Conservation (phyloP, 2,329 filamentous ascomycete genomes). For the Fusarium pseudocircinatum region DNA sequence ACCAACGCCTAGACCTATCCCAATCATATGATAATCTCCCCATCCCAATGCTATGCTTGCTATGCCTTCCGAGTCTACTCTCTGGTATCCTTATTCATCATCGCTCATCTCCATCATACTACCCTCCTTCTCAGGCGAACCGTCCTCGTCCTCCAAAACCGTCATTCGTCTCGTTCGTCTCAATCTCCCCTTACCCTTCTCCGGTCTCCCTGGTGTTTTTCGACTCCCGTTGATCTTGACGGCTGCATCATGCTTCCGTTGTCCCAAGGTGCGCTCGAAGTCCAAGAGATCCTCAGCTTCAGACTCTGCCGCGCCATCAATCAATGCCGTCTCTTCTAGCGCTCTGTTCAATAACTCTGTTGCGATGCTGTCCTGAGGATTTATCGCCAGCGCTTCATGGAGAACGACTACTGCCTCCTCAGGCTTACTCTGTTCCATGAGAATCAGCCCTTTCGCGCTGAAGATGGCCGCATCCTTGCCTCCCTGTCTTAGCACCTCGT, state of each 20-base stretch:
- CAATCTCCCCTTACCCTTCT: constrained; percentile 59
- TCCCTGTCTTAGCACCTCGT: constrained; percentile 84
- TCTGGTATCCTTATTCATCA: constrained; percentile 51
- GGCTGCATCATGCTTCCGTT: constrained; percentile 57
- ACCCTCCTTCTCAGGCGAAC: constrained; percentile 52
- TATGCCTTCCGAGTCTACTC: not conserved
- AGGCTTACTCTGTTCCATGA: constrained; percentile 78
- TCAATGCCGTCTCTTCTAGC: constrained; percentile 67
- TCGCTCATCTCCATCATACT: constrained; percentile 68
- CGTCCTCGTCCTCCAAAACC: constrained; percentile 48
- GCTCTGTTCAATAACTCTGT: constrained; percentile 81
- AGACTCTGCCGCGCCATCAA: constrained; percentile 57
- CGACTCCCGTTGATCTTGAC: constrained; percentile 49
- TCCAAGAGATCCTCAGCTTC: constrained; percentile 57
- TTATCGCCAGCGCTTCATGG: constrained; percentile 84
- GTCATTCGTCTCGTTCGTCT: constrained; percentile 46
- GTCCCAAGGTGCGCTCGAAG: constrained; percentile 63
- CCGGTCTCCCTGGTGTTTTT: constrained; percentile 39
- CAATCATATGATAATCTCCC: constrained; percentile 11
- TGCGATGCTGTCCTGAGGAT: constrained; percentile 82
- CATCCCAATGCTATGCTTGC: constrained; percentile 10
- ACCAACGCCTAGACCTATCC: constrained; percentile 31
- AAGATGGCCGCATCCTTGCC: constrained; percentile 83
- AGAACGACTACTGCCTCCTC: constrained; percentile 83
- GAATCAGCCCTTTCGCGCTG: constrained; percentile 82